Base-by-base conservation (phyloP, 139 green algal species). In the Eudorina sp. region DNA sequence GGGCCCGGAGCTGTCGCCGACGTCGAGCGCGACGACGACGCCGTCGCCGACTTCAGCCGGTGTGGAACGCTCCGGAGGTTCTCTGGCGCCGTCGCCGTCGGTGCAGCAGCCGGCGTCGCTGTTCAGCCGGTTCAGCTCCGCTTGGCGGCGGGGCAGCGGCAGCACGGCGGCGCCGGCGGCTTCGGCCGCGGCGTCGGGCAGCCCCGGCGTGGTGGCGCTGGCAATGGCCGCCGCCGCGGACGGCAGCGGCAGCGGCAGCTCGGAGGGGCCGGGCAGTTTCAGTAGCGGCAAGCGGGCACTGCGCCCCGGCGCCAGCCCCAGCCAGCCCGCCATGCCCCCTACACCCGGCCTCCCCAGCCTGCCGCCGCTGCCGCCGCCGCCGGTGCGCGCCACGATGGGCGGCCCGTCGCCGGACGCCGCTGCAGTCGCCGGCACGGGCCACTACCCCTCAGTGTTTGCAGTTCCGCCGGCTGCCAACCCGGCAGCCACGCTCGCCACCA, bases 391-490 rank as follows among this genome's bases (percentile, higher is more conserved):
- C 31, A 9, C 11, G 68, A 34, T 7, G 64, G 29, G 34, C 36
- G 19, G 14, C 3, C 29, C 38, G 34, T 38, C 23, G 13, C 3
- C 62, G 62, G 21, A 72, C 8, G 27, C 11, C 27, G 62, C 31
- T 38, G 6, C 40, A 36, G n/a, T 5, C n/a, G 23, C 27, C 73
- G 45, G 27, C 46, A 1, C 45, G n/a, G 41, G 46, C 43, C 46
- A 48, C 2, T 81, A 81, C 46, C 73, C 73, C 5, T 81, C 45
- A 1, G 73, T 81, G 2, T 31, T 81, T 41, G 45, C 73, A 1
- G 73, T 81, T 4, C 73, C 73, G 31, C 73, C 73, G 9, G 45
- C 73, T 7, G 73, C 46, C 25, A 81, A 81, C 46, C 73, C 73
- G 27, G 73, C 73, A 43, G 73, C 73, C 5, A 46, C 73, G 25